A percentile compares a stretch with the other conserved stretches of the same genome.
phyloP scores from a whole-genome alignment of 1,139 yeast genomes.

The Protomyces arabidopsidicola region DNA sequence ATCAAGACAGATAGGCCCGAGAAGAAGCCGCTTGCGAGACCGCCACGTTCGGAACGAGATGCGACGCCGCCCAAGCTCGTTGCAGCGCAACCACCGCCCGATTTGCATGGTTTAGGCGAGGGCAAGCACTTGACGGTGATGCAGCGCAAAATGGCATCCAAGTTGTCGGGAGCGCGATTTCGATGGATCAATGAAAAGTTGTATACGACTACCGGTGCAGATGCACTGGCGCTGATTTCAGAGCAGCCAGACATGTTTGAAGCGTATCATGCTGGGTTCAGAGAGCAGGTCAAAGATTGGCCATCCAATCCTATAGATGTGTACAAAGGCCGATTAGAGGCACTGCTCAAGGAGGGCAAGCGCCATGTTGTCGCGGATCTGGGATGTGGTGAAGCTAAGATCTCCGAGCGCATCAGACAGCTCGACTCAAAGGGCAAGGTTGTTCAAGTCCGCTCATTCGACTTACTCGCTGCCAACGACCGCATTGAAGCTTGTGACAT shows the following conservation, averaged over 20 bases:
- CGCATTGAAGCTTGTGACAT: slow-evolving; percentile 94
- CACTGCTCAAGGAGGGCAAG: slow-evolving; percentile 39
- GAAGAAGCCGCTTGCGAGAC: slow-evolving; percentile 20
- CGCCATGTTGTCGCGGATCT: slow-evolving; percentile 67
- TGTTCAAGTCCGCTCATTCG: slow-evolving; percentile 78
- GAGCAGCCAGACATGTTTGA: slow-evolving; percentile 86
- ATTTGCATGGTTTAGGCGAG: slow-evolving; percentile 1
- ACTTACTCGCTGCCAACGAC: slow-evolving; percentile 77
- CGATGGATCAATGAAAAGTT: slow-evolving; percentile 97
- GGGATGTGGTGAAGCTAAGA: slow-evolving; percentile 98
- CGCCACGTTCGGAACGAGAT: slow-evolving; percentile 20
- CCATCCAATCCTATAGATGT: slow-evolving; percentile 96
- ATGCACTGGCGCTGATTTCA: slow-evolving; percentile 66
- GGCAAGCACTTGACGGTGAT: slow-evolving; percentile 65
- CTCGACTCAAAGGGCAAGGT: slow-evolving; percentile 41
- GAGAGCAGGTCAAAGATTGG: slow-evolving; percentile 93
- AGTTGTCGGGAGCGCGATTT: slow-evolving; percentile 88
- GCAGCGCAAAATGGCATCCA: slow-evolving; percentile 93
- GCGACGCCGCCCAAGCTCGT: slow-evolving; percentile 15
- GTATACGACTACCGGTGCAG: slow-evolving; percentile 74
- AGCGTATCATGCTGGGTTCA: slow-evolving; percentile 91
- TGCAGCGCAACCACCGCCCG: slow-evolving; percentile 20
- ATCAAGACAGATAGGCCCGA: background rate
- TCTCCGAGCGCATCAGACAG: slow-evolving; percentile 41
- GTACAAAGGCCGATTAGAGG: slow-evolving; percentile 66